Percentiles rank a stretch among this genome's conserved stretches.
Evolutionary conservation across 371 early-diverging fungal species (phyloP).

Genomic region (Smittium culicis): DNA sequence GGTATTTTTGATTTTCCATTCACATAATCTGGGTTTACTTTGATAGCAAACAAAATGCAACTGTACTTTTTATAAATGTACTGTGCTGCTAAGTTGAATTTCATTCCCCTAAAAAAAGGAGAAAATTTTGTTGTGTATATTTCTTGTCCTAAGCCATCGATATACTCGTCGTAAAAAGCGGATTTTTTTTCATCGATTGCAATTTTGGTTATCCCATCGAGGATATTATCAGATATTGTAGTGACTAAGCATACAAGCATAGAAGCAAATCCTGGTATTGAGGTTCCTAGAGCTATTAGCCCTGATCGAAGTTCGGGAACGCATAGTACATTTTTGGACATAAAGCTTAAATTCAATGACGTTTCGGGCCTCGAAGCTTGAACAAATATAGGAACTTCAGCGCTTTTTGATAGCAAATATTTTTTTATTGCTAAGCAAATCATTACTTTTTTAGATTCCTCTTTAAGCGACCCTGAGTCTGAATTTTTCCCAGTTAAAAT

Average conservation of each 20-base stretch:
- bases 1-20: constrained; percentile 5
- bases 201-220: constrained; percentile 26
- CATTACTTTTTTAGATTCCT: constrained; percentile 52
- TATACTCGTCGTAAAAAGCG: constrained; percentile 42
- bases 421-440: constrained; percentile 47
- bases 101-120: constrained; percentile 29
- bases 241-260: constrained; percentile 44
- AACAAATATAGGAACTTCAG: constrained; percentile 34
- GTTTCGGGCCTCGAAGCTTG: constrained; percentile 51
- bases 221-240: constrained; percentile 37
- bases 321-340: constrained; percentile 49
- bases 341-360: constrained; percentile 43
- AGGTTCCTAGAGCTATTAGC: constrained; percentile 44
- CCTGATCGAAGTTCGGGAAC: constrained; percentile 55
- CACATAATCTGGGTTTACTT: constrained; percentile 14
- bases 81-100: constrained; percentile 37
- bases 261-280: constrained; percentile 49
- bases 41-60: constrained; percentile 42
- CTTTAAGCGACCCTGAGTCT: constrained; percentile 27
- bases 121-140: constrained; percentile 43
- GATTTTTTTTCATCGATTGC: constrained; percentile 14
- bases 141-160: constrained; percentile 42
- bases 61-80: constrained; percentile 36
- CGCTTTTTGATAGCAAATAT: constrained; percentile 29
- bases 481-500: constrained; percentile 35